Evolutionary conservation across 2,329 filamentous ascomycete genomes (phyloP).

Genomic region (Cryphonectria radicalis): DNA sequence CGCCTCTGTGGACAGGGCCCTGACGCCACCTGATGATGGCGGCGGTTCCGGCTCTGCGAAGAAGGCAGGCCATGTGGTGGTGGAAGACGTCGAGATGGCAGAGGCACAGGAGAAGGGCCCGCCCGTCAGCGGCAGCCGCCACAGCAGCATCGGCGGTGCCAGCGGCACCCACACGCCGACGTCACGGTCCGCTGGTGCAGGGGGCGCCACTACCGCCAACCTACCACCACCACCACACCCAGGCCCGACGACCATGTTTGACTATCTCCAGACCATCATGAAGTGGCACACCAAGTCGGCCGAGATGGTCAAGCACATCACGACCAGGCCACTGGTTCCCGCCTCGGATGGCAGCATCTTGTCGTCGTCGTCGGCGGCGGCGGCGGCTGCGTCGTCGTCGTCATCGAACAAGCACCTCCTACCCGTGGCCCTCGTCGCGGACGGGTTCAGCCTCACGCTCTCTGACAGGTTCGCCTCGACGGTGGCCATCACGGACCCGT

Average conservation of each 20-base stretch:
- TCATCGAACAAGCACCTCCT: slow-evolving; percentile 36
- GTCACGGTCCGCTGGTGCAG: slow-evolving; percentile 6
- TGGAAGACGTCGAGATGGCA: slow-evolving; percentile 20
- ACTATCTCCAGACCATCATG: slow-evolving; percentile 70
- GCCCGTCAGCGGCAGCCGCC: slow-evolving; percentile 12
- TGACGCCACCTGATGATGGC: slow-evolving; percentile 8
- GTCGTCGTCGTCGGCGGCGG: slow-evolving; percentile 15
- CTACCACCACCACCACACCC: slow-evolving; percentile 2
- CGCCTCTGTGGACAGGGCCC: slow-evolving; percentile 6
- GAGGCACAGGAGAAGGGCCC: slow-evolving; percentile 10
- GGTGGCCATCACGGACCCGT: slow-evolving; percentile 76
- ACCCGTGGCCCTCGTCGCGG: slow-evolving; percentile 76
- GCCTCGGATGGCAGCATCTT: slow-evolving; percentile 27
- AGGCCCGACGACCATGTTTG: slow-evolving; percentile 31
- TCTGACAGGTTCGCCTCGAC: slow-evolving; percentile 75
- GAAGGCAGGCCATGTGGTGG: slow-evolving; percentile 3
- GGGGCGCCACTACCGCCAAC: neutral
- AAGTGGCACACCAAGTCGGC: slow-evolving; percentile 77
- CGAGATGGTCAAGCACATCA: slow-evolving; percentile 65
- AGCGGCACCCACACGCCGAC: slow-evolving; percentile 5
- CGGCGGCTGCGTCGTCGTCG: too few species aligned
- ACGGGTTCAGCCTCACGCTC: slow-evolving; percentile 78
- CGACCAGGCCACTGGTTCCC: slow-evolving; percentile 34
- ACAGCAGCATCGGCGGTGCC: slow-evolving; percentile 12
- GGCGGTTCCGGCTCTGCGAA: slow-evolving; percentile 46